Evolutionary conservation across 2,329 filamentous ascomycete species (phyloP).

Genomic region (Chrysosporium keratinophilum): DNA sequence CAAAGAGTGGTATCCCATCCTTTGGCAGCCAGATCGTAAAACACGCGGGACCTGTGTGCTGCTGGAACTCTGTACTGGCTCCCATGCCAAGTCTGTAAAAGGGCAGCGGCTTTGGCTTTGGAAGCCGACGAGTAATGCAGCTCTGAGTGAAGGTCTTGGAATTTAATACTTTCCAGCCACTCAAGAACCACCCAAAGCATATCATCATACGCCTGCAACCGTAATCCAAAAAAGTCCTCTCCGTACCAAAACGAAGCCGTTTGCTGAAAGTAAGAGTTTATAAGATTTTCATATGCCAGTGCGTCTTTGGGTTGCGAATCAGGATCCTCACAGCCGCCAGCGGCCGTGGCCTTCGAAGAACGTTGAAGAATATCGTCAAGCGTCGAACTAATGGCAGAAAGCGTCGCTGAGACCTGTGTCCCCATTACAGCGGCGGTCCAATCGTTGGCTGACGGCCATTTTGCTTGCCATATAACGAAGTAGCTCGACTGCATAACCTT

Average conservation of each 20-base stretch:
- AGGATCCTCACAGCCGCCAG: conserved; percentile 5
- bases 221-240: conserved; percentile 64
- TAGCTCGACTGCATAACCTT: conserved; percentile 66
- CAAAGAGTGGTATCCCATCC: conserved; percentile 80
- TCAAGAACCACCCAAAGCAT: conserved; percentile 91
- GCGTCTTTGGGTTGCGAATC: conserved; percentile 24
- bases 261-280: conserved; percentile 73
- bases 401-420: conserved; percentile 64
- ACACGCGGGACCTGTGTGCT: conserved; percentile 70
- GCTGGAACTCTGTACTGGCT: conserved; percentile 64
- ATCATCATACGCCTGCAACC: conserved; percentile 78
- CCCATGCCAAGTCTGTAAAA: conserved; percentile 55
- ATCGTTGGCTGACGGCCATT: conserved; percentile 78
- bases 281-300: conserved; percentile 59
- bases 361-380: conserved; percentile 35
- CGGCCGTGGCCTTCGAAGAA: conserved; percentile 20
- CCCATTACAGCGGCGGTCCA: conserved; percentile 84
- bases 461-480: conserved; percentile 66
- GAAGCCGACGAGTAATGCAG: conserved; percentile 44
- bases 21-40: conserved; percentile 67
- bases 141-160: conserved; percentile 58
- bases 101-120: conserved; percentile 18
- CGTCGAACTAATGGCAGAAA: conserved; percentile 56
- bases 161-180: conserved; percentile 74
- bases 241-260: conserved; percentile 72